Evolutionary conservation across 2,329 filamentous ascomycete genomes (phyloP), one percentile per base, ranked within the genome.

Genomic region (Pseudogymnoascus sp.): DNA sequence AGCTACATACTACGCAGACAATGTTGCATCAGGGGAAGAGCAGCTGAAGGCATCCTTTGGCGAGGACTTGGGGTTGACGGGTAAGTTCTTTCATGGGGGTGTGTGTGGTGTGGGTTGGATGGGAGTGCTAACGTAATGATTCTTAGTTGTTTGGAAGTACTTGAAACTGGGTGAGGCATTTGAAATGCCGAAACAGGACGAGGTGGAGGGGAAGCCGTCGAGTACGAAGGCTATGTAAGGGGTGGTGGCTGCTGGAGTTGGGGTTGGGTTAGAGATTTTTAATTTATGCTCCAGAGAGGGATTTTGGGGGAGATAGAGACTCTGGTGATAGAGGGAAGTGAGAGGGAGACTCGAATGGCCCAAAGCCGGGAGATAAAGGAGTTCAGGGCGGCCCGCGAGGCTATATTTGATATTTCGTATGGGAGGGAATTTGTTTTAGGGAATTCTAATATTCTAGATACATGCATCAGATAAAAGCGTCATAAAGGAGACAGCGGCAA

Each of bases 41-140:
- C 78, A 88, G 11, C 80, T 86, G 79, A 73, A 83, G 67, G 73
- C 76, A 4, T 88, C 87, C 71, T 91, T 92, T 72, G 82, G 84
- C 17, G 79, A 88, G 61, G 88, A 91, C 70, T 75, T 92, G 63
- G 88, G 82, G 0, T 86, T 86, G 69, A 77, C 75, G 7, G 50
- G 50, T 56, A 17, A 56, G 50, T 56, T 56, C 10, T 56, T 35
- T 19, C 17, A 6, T 15, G 10, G 46, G 1, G 6, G 15, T 33
- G n/a, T 9, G 5, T 33, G 46, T 26, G 2, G 5, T 33, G 46
- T 26, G 2, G 4, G 26, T 33, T 19, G 7, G 29, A 33, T 33
- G n/a, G 11, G 10, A 33, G 29, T 56, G 29, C 50, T 56, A 56
- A 56, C 15, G 29, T 21, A 29, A 33, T 33, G 26, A 7, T 13